These are phyloP conservation scores for Sarocladium brachiariae DNA, from an alignment of 2,329 filamentous ascomycete species.

Conservation along the genomic window DNA sequence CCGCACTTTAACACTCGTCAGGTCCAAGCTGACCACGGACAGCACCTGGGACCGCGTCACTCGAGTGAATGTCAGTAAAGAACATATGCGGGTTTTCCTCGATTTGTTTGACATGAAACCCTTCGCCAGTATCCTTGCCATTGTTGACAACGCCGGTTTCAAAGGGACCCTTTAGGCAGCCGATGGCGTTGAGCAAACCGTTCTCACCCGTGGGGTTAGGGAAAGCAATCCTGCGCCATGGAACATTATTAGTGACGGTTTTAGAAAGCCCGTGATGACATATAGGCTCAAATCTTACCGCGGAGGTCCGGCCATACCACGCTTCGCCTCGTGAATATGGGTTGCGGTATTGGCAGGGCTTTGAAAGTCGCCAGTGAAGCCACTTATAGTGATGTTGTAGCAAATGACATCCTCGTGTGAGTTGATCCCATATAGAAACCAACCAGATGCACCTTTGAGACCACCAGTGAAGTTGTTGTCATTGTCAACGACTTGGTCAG, in stretches of 20 bases:
- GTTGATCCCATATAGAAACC: constrained; percentile 49
- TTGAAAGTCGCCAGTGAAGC: constrained; percentile 42
- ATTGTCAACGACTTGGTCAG: constrained; percentile 41
- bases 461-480: constrained; percentile 31
- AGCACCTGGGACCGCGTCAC: constrained; percentile 40
- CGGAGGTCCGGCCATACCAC: constrained; percentile 41
- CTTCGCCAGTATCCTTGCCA: constrained; percentile 26
- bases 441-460: constrained; percentile 35
- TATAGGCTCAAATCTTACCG: constrained; percentile 22
- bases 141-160: constrained; percentile 23
- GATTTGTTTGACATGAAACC: constrained; percentile 43
- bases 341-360: constrained; percentile 46
- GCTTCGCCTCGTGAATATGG: constrained; percentile 44
- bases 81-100: constrained; percentile 42
- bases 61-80: constrained; percentile 48
- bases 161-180: constrained; percentile 33
- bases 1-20: neutral
- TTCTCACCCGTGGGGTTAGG: constrained; percentile 38
- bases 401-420: constrained; percentile 34
- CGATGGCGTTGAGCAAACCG: constrained; percentile 29
- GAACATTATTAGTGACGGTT: neutral
- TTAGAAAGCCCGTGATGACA: neutral
- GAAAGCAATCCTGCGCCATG: constrained; percentile 34
- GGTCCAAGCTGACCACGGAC: constrained; percentile 40
- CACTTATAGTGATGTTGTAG: constrained; percentile 43